Evolutionary conservation across 1,284 basidiomycete genomes (phyloP), one percentile per base, ranked within the genome.

Genomic region (Malassezia japonica): DNA sequence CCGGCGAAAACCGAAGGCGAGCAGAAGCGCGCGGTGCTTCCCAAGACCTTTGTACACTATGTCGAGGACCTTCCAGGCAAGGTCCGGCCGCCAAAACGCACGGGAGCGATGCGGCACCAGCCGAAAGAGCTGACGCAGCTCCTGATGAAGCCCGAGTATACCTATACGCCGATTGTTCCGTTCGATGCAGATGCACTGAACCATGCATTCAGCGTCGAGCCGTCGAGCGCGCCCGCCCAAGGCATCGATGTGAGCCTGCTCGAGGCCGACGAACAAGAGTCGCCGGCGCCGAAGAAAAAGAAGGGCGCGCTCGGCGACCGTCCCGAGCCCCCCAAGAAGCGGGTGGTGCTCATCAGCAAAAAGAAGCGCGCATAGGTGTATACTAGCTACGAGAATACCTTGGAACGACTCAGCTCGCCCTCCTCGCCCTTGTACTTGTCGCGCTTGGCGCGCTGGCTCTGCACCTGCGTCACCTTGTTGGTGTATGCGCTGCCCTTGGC

Each of bases 401-500:
- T 90, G 39, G 83, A 79, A 49, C 89, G 83, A 31, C 83, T 84
- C 64, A 96, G 75, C 58, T 83, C 83, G 75, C 89, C 83, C 74
- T 91, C 88, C 42, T 78, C 79, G 53, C 81, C 76, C 68, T 78
- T 79, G 56, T 83, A 79, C 56, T 77, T 75, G 56, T 83, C 82
- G 69, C 82, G 83, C 71, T 91, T 81, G 56, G 77, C 77, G 45
- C 77, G 75, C 50, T 79, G 77, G 56, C 87, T 84, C 57, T 79
- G 76, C 68, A 88, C 78, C n/a, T 81, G 83, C 46, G 84, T 80
- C 75, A 90, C 90, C 56, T 89, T 80, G 46, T 78, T 77, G 49
- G 81, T 81, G 74, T 94, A 95, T 74, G 82, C 86, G 50, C 80
- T 77, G 3, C 87, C 89, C 72, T 84, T 82, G 61, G 81, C 81